These are phyloP conservation scores for Pharus latifolius DNA, from an alignment of 176 grass and related monocot species.

Conservation along the genomic window DNA sequence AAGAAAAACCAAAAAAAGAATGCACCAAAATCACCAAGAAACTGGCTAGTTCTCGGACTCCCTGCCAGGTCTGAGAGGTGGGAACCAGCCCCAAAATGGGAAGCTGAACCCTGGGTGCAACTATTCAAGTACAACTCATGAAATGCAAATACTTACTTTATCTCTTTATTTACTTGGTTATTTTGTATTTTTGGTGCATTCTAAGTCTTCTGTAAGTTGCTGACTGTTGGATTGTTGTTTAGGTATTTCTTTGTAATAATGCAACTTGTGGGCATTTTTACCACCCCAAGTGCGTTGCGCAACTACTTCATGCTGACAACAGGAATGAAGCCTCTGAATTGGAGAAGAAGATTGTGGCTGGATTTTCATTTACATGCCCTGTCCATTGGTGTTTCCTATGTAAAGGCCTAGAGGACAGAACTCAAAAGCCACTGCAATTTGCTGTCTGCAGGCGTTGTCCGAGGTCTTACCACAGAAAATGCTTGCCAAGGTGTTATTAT, in stretches of 20 bases:
- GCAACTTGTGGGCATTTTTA: constrained; percentile 78
- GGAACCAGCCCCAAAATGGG: too few species aligned
- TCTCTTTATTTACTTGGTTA: not conserved
- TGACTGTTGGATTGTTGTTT: constrained; percentile 13
- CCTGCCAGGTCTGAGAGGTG: too few species aligned
- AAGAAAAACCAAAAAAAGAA: too few species aligned
- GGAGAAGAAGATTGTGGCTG: constrained; percentile 40
- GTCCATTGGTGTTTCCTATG: constrained; percentile 53
- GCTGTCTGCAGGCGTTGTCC: constrained; percentile 68
- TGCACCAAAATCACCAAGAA: too few species aligned
- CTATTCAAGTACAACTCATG: too few species aligned
- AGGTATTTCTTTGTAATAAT: constrained; percentile 71
- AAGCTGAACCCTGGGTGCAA: too few species aligned
- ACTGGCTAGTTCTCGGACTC: too few species aligned
- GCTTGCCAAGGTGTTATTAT: constrained; percentile 52
- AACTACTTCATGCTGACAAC: constrained; percentile 26
- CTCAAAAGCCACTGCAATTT: constrained; percentile 33
- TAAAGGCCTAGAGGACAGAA: constrained; percentile 43
- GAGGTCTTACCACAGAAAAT: constrained; percentile 64
- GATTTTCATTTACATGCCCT: constrained; percentile 50
- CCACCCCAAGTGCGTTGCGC: constrained; percentile 59
- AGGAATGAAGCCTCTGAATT: constrained; percentile 30
- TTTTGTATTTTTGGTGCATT: not conserved
- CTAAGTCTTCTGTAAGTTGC: not conserved
- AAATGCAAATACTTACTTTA: not conserved